Conservation (phyloP, 352 stramenopile genomes). For the Globisporangium radiosum region DNA sequence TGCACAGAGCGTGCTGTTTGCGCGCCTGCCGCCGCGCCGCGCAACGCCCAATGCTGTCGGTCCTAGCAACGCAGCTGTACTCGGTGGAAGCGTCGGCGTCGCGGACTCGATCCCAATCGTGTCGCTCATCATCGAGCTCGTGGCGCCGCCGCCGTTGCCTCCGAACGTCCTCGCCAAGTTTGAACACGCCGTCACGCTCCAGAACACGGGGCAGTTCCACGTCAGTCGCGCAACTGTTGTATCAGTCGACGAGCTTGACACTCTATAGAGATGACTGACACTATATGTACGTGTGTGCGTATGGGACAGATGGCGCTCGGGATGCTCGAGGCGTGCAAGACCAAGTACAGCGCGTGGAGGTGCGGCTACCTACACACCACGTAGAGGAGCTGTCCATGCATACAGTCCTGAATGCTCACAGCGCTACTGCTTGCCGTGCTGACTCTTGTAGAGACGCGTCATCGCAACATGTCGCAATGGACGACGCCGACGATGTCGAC, state of each 20-base stretch:
- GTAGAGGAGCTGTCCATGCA: too few species aligned
- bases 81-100: conserved; percentile 2
- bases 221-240: conserved; percentile 18
- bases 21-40: conserved; percentile 26
- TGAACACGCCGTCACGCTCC: conserved; percentile 51
- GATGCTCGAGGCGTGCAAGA: conserved; percentile 34
- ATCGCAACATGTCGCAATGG: not conserved
- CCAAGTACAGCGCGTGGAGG: conserved; percentile 27
- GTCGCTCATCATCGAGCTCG: conserved; percentile 51
- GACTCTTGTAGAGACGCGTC: too few species aligned
- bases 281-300: not conserved
- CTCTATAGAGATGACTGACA: too few species aligned
- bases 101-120: conserved; percentile 29
- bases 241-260: too few species aligned
- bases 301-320: conserved; percentile 48
- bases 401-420: too few species aligned
- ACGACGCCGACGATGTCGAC: conserved; percentile 21
- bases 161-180: conserved; percentile 35
- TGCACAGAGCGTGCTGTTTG: conserved; percentile 28
- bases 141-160: conserved; percentile 36
- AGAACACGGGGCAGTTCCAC: conserved; percentile 58
- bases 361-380: conserved; percentile 2
- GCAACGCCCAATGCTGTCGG: not conserved
- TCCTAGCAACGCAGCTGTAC: not conserved
- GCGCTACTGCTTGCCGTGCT: not conserved